These are phyloP conservation scores for Yamadazyma philogaea DNA, from an alignment of 805 yeast species.

Conservation along the genomic window DNA sequence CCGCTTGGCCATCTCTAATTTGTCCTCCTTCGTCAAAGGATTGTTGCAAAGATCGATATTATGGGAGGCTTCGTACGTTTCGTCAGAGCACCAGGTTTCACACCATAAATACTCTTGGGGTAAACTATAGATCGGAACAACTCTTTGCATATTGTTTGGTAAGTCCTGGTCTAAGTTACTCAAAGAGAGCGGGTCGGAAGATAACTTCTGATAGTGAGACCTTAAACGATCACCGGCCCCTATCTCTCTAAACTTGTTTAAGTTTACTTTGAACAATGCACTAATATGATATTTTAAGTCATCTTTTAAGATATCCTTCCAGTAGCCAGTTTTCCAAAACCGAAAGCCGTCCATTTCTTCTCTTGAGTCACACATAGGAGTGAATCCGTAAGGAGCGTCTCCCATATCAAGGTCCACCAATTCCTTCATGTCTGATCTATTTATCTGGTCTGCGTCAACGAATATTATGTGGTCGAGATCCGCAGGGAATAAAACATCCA, in stretches of 20 bases:
- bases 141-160: conserved; percentile 79
- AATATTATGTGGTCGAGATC: conserved; percentile 72
- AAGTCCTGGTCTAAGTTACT: conserved; percentile 88
- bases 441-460: conserved; percentile 83
- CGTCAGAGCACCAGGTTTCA: conserved; percentile 86
- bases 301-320: conserved; percentile 64
- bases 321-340: conserved; percentile 93
- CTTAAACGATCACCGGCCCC: conserved; percentile 80
- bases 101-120: conserved; percentile 92
- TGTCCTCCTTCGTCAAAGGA: conserved; percentile 77
- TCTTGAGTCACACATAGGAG: conserved; percentile 84
- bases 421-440: conserved; percentile 70
- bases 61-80: conserved; percentile 57
- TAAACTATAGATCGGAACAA: conserved; percentile 64
- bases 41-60: conserved; percentile 83
- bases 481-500: conserved; percentile 85
- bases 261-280: conserved; percentile 80
- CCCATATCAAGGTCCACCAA: conserved; percentile 64
- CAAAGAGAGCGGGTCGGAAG: conserved; percentile 75
- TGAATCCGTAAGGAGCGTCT: conserved; percentile 82
- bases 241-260: conserved; percentile 57
- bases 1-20: conserved; percentile 69
- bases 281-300: conserved; percentile 72
- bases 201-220: conserved; percentile 77
- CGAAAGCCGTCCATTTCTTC: conserved; percentile 78